Evolutionary conservation across 306 rosid genomes (phyloP).

Genomic region (Luffa acutangula): DNA sequence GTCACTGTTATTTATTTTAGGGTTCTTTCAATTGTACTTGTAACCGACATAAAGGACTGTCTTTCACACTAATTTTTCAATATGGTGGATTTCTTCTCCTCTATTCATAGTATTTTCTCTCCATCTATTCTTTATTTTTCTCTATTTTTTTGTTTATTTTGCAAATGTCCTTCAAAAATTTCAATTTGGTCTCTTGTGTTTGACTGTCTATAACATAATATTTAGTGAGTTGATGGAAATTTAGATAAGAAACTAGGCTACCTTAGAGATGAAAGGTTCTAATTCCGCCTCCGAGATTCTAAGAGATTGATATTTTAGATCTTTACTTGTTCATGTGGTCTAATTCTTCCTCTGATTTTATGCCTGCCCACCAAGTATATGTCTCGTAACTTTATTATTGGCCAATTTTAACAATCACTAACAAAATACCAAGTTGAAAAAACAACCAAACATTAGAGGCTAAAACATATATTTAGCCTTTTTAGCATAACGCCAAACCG

Average conservation of each 20-base stretch:
- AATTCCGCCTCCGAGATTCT: background rate
- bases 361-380: background rate
- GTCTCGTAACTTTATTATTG: background rate
- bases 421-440: background rate
- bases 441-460: background rate
- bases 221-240: background rate
- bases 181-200: background rate
- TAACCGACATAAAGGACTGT: background rate
- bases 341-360: background rate
- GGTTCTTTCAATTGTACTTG: background rate
- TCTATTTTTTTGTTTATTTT: background rate
- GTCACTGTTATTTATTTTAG: background rate
- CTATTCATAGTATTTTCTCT: background rate
- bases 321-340: background rate
- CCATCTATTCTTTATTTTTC: background rate
- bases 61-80: background rate
- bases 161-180: too few species aligned
- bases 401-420: background rate
- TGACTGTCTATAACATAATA: background rate
- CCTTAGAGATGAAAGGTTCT: background rate
- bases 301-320: background rate
- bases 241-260: too few species aligned
- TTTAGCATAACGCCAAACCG: background rate
- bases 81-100: background rate
- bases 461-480: background rate